phyloP scores from a whole-genome alignment of 495 filamentous ascomycete species.

The Hyaloscypha hepaticicola region DNA sequence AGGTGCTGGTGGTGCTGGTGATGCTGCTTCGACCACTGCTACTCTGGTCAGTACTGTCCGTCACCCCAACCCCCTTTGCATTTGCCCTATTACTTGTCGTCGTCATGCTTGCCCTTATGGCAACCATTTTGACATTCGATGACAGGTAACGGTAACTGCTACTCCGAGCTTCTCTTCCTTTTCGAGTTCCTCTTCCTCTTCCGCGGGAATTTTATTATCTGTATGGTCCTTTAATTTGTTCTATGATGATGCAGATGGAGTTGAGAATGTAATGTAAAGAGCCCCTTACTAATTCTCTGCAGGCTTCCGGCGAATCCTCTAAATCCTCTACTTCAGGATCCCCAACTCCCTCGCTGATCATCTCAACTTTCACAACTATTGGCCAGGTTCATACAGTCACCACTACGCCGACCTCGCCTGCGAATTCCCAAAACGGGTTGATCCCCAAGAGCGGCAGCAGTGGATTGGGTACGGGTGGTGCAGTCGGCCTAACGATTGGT shows the following conservation, averaged over 20 bases:
- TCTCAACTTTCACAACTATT: slow-evolving; percentile 48
- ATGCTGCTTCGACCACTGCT: slow-evolving; percentile 14
- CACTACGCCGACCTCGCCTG: slow-evolving; percentile 41
- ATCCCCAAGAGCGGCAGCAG: slow-evolving; percentile 1
- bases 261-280: not conserved
- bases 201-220: slow-evolving; percentile 25
- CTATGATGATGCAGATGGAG: not conserved
- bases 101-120: slow-evolving; percentile 23
- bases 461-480: slow-evolving; percentile 36
- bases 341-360: slow-evolving; percentile 34
- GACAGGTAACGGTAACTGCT: slow-evolving; percentile 35
- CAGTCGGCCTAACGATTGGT: slow-evolving; percentile 38
- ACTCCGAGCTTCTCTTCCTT: slow-evolving; percentile 28
- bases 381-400: slow-evolving; percentile 52
- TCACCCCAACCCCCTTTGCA: not conserved
- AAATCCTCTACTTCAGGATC: slow-evolving; percentile 15
- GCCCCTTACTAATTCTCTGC: not conserved
- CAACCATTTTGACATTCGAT: slow-evolving; percentile 31
- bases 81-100: not conserved
- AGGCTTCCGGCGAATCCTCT: slow-evolving; percentile 10
- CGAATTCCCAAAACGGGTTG: slow-evolving; percentile 14
- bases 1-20: slow-evolving; percentile 26
- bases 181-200: not conserved
- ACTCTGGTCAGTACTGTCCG: slow-evolving; percentile 21
- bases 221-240: slow-evolving; percentile 23